phyloP scores from a whole-genome alignment of 202 grass and related monocot genomes.

The Panicum virgatum region DNA sequence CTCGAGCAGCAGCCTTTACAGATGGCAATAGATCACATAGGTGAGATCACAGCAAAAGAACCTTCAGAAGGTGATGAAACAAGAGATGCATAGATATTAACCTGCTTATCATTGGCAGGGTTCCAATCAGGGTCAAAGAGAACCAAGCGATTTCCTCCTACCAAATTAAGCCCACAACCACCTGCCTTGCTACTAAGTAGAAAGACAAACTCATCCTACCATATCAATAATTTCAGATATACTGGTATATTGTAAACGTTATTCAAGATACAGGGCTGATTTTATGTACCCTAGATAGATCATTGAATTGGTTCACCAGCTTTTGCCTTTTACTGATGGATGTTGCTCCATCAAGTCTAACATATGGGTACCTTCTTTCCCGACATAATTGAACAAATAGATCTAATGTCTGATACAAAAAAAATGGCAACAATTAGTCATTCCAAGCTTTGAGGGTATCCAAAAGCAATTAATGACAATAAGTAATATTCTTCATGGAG shows the following conservation, averaged over 20 bases:
- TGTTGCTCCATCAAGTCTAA: slow-evolving; percentile 94
- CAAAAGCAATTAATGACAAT: slow-evolving; percentile 31
- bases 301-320: slow-evolving; percentile 89
- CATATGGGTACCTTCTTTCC: slow-evolving; percentile 90
- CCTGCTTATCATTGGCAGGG: slow-evolving; percentile 99
- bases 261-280: slow-evolving; percentile 17
- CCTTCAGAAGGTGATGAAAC: slow-evolving; percentile 24
- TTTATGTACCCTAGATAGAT: slow-evolving; percentile 77
- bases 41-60: slow-evolving; percentile 28
- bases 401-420: slow-evolving; percentile 75
- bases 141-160: slow-evolving; percentile 94
- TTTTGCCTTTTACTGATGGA: slow-evolving; percentile 98
- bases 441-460: slow-evolving; percentile 15
- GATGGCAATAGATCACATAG: slow-evolving; percentile 34
- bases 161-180: slow-evolving; percentile 97
- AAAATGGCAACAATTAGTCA: slow-evolving; percentile 27
- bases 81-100: slow-evolving; percentile 36
- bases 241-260: slow-evolving; percentile 10
- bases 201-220: slow-evolving; percentile 93
- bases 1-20: slow-evolving; percentile 94
- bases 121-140: slow-evolving; percentile 99
- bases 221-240: slow-evolving; percentile 41
- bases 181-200: slow-evolving; percentile 96
- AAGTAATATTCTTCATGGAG: slow-evolving; percentile 4
- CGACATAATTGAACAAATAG: slow-evolving; percentile 96